These are phyloP conservation scores for Cryptosporidium muris DNA, from an alignment of 169 alveolate species.

Conservation along the genomic window DNA sequence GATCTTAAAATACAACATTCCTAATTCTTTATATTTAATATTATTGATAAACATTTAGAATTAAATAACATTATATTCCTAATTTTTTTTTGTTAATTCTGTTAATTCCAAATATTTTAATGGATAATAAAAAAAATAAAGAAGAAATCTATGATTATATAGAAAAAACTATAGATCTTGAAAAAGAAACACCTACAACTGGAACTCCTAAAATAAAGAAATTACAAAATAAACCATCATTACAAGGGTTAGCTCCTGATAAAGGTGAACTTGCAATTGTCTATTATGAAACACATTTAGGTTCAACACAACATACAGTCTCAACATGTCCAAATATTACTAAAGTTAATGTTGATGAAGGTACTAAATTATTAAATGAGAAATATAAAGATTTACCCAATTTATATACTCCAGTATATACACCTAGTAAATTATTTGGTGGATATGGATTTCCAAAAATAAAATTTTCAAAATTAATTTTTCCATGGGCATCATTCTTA, in stretches of 20 bases:
- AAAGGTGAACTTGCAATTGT: constrained; percentile 57
- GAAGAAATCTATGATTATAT: constrained; percentile 22
- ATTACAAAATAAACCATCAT: constrained; percentile 27
- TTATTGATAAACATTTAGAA: too few relatives aligned
- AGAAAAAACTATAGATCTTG: too few relatives aligned
- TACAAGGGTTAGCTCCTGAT: constrained; percentile 42
- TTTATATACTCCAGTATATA: constrained; percentile 50
- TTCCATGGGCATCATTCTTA: constrained; percentile 64
- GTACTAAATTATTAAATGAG: constrained; percentile 23
- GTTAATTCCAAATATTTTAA: constrained; percentile 22
- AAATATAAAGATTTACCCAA: constrained; percentile 14
- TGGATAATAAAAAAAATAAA: constrained; percentile 33
- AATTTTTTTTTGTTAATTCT: too few relatives aligned
- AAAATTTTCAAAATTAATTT: constrained; percentile 41
- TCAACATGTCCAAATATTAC: constrained; percentile 38
- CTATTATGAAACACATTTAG: constrained; percentile 43
- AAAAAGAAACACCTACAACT: too few relatives aligned
- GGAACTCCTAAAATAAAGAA: too few relatives aligned
- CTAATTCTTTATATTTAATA: too few relatives aligned
- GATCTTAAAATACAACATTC: too few relatives aligned
- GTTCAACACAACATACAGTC: constrained; percentile 40
- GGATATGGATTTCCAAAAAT: constrained; percentile 65
- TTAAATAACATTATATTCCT: too few relatives aligned
- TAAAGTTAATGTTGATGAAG: constrained; percentile 37
- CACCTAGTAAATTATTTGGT: constrained; percentile 37